Conservation (phyloP, 371 early-diverging fungal species). For the Capniomyces stellatus region DNA sequence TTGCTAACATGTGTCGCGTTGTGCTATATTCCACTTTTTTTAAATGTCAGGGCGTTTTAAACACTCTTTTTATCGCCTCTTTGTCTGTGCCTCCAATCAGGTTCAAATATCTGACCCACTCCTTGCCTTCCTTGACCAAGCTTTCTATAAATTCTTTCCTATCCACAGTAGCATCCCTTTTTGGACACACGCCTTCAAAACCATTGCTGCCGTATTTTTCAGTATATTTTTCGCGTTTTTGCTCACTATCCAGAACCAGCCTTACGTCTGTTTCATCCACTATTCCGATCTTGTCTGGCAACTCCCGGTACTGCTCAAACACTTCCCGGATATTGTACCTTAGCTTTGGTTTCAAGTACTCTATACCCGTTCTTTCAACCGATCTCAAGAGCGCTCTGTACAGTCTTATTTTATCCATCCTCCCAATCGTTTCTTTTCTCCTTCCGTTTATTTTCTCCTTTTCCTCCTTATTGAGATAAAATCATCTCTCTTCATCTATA, state of each 20-base stretch:
- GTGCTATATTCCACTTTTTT: too few species aligned
- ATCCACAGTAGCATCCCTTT: too few species aligned
- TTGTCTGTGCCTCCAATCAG: neutral
- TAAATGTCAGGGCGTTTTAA: too few species aligned
- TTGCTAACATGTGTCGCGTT: too few species aligned
- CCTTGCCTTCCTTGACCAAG: neutral
- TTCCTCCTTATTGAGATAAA: too few species aligned
- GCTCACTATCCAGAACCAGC: too few species aligned
- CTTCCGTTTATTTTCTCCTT: neutral
- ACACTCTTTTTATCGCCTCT: neutral
- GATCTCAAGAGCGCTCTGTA: neutral
- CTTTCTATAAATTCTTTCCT: neutral
- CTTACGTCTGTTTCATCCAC: neutral
- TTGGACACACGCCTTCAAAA: too few species aligned
- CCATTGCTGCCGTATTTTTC: too few species aligned
- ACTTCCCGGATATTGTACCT: constrained; percentile 17
- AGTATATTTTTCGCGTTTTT: too few species aligned
- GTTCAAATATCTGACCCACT: neutral
- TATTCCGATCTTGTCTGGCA: neutral
- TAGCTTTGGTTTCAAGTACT: constrained; percentile 9
- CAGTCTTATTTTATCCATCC: neutral
- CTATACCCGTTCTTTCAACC: neutral
- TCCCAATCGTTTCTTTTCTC: neutral
- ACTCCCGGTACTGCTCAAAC: constrained; percentile 20
- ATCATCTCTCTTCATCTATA: too few species aligned